These are phyloP conservation scores for Stephania cephalantha DNA, from an alignment of 164 flowering plant genomes.

Conservation along the genomic window DNA sequence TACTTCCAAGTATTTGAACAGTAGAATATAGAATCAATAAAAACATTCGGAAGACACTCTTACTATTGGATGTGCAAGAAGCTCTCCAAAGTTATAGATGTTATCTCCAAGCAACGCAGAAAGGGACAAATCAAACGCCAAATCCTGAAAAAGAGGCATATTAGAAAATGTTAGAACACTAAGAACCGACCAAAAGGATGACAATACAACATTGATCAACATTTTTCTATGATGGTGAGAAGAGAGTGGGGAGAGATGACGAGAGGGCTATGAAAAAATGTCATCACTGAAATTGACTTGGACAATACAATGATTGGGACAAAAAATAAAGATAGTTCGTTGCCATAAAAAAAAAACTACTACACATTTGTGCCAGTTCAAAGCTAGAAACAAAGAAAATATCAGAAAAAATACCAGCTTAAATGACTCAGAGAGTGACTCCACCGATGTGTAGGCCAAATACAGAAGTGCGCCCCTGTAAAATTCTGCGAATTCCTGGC, in stretches of 20 bases:
- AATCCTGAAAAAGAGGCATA: constrained; percentile 44
- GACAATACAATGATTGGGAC: neutral
- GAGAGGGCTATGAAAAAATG: too few species aligned
- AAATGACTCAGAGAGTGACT: constrained; percentile 84
- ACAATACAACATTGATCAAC: neutral
- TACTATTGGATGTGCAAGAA: constrained; percentile 94
- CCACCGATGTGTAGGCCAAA: constrained; percentile 93
- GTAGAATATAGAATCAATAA: neutral
- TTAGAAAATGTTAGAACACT: neutral
- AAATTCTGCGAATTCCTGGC: constrained; percentile 85
- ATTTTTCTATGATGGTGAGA: neutral
- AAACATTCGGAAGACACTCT: constrained; percentile 21
- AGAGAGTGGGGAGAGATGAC: neutral
- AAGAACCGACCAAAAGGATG: neutral
- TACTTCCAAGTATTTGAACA: too few species aligned
- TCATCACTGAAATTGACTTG: neutral
- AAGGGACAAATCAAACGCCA: constrained; percentile 97
- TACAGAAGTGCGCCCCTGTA: constrained; percentile 87
- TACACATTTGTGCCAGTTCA: too few species aligned
- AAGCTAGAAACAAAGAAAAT: neutral
- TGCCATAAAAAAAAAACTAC: neutral
- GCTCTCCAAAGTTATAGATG: constrained; percentile 93
- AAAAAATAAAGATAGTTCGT: neutral
- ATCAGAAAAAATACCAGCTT: constrained; percentile 75
- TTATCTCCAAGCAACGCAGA: constrained; percentile 89